These are phyloP conservation scores for Zygotorulaspora sp. DNA, from an alignment of 805 yeast species.

Conservation along the genomic window DNA sequence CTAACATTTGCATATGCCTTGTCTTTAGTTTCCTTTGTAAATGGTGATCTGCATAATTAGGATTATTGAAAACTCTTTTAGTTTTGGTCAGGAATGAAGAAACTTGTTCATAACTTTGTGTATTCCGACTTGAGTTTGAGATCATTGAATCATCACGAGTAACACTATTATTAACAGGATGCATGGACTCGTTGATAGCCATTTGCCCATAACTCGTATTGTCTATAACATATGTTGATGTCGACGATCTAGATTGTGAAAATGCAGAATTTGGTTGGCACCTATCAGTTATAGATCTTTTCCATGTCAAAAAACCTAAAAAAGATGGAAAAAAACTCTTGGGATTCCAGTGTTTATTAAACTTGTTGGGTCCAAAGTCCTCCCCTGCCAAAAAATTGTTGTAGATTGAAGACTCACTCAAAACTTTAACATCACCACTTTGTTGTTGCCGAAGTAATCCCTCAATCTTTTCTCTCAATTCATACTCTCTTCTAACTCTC, in stretches of 20 bases:
- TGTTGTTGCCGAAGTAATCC: slow-evolving; percentile 15
- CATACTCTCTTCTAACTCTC: slow-evolving; percentile 34
- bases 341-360: slow-evolving; percentile 3
- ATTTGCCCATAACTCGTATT: slow-evolving; percentile 22
- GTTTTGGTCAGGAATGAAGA: background rate
- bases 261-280: background rate
- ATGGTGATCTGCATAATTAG: slow-evolving; percentile 33
- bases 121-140: background rate
- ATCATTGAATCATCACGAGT: slow-evolving; percentile 1
- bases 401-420: slow-evolving; percentile 15
- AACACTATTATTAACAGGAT: slow-evolving; percentile 4
- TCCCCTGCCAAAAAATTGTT: slow-evolving; percentile 19
- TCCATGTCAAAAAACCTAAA: background rate
- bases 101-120: background rate
- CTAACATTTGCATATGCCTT: slow-evolving; percentile 59
- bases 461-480: slow-evolving; percentile 29
- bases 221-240: slow-evolving; percentile 21
- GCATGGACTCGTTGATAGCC: slow-evolving; percentile 18
- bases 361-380: slow-evolving; percentile 5
- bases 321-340: slow-evolving; percentile 3
- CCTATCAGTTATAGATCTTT: background rate
- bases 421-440: slow-evolving; percentile 19
- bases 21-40: slow-evolving; percentile 44
- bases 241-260: slow-evolving; percentile 8
- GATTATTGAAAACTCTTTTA: slow-evolving; percentile 3